Evolutionary conservation across 805 yeast species (phyloP), one percentile per base, ranked within the genome.

Genomic region (Starmerella riodocensis): DNA sequence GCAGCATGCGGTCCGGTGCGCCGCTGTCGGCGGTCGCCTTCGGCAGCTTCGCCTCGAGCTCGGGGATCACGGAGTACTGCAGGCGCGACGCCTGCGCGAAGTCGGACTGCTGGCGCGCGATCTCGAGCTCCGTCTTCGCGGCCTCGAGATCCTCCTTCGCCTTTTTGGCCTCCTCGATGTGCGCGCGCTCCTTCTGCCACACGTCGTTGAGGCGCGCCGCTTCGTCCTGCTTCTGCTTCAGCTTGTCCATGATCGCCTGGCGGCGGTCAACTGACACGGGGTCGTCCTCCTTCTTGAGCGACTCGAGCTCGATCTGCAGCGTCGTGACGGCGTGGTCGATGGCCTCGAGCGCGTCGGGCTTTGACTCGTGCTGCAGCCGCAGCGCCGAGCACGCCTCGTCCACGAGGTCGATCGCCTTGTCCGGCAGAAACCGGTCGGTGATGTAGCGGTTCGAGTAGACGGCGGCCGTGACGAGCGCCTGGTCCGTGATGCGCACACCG

Each of bases 311-410:
- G 51, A 91, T 91, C 60, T 86, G 86, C 45, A 91, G 78, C 4
- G 94, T 91, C 85, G 88, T 84, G 34, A 88, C 76, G 22, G 77
- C 69, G 46, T 97, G 73, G 57, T 88, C 97, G 42, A 88, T 66
- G 34, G 77, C 81, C 53, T 85, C 88, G 39, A 91, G 81, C 2
- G 86, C 83, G 55, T 88, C 98, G 0, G 98, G 98, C 57, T 85
- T 86, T 1, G 95, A 84, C 62, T 88, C 98, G 57, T 91, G 97
- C 60, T 88, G 98, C 43, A 88, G 65, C 48, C 98, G 68, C 42
- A 88, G 66, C 0, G 94, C 93, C 3, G 96, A 91, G 63, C 97
- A 86, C 0, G 97, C 96, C 57, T 88, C 98, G 61, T 88, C 98
- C 2, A 88, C 91, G 49, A 88, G 69, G 60, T 88, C 98, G 49